Evolutionary conservation across 2,329 filamentous ascomycete species (phyloP).

Genomic region (Tolypocladium inflatum): DNA sequence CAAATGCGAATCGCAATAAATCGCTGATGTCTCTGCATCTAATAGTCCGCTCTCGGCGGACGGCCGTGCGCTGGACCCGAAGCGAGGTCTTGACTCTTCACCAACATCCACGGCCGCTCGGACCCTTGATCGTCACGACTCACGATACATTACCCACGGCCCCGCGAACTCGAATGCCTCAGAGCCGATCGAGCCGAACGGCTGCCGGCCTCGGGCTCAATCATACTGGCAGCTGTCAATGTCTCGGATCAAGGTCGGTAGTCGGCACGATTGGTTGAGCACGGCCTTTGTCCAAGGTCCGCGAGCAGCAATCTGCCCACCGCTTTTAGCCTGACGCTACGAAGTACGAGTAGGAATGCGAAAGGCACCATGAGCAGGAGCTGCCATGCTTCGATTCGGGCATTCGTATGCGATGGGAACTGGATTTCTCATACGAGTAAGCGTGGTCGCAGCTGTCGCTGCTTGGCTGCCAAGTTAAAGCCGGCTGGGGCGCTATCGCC

Average conservation of each 20-base stretch:
- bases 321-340: too few relatives aligned
- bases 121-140: neutral
- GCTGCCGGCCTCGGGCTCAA: neutral
- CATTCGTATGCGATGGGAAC: too few relatives aligned
- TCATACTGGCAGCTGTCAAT: neutral
- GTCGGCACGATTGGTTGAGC: neutral
- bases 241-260: neutral
- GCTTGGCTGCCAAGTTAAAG: neutral
- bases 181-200: neutral
- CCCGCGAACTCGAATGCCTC: neutral
- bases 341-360: too few relatives aligned
- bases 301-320: neutral
- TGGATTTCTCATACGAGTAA: too few relatives aligned
- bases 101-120: neutral
- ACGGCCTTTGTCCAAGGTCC: neutral
- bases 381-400: neutral
- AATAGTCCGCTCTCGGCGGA: neutral
- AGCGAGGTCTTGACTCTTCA: too few relatives aligned
- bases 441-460: neutral
- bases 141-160: neutral
- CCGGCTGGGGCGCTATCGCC: neutral
- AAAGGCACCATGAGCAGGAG: neutral
- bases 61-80: neutral
- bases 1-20: too few relatives aligned
- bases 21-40: too few relatives aligned